Evolutionary conservation across 495 filamentous ascomycete species (phyloP).

Genomic region (Haplographium delicatum): DNA sequence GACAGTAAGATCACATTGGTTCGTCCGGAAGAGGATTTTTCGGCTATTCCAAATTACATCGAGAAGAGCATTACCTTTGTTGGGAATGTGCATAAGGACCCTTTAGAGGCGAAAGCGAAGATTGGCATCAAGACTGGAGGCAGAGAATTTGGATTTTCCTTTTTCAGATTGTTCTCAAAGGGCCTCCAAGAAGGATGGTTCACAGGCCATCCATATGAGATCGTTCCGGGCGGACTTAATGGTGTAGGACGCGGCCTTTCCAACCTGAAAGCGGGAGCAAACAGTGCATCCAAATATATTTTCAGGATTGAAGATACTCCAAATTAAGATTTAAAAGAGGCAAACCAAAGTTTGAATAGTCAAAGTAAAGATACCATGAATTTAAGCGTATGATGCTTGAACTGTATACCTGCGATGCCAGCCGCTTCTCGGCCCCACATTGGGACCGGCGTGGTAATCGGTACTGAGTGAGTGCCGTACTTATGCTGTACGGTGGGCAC

Average conservation of each 20-base stretch:
- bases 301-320: slow-evolving; percentile 63
- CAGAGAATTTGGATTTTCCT: slow-evolving; percentile 55
- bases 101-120: slow-evolving; percentile 6
- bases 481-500: too few species aligned
- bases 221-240: slow-evolving; percentile 53
- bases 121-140: slow-evolving; percentile 23
- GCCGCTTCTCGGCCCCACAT: too few species aligned
- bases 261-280: slow-evolving; percentile 57
- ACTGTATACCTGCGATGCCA: too few species aligned
- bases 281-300: slow-evolving; percentile 64
- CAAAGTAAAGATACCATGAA: too few species aligned
- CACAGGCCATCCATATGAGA: slow-evolving; percentile 52
- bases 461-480: too few species aligned
- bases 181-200: slow-evolving; percentile 59
- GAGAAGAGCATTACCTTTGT: slow-evolving; percentile 37
- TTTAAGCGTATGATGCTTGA: too few species aligned
- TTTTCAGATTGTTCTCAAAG: slow-evolving; percentile 26
- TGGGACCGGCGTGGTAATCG: too few species aligned
- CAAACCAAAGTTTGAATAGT: too few species aligned
- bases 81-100: slow-evolving; percentile 42
- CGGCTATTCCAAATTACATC: slow-evolving; percentile 31
- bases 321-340: slow-evolving; percentile 13
- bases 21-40: slow-evolving; percentile 35
- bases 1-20: slow-evolving; percentile 51
- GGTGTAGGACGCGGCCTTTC: slow-evolving; percentile 52